phyloP scores from a whole-genome alignment of 805 yeast genomes.

The Limtongia smithiae region DNA sequence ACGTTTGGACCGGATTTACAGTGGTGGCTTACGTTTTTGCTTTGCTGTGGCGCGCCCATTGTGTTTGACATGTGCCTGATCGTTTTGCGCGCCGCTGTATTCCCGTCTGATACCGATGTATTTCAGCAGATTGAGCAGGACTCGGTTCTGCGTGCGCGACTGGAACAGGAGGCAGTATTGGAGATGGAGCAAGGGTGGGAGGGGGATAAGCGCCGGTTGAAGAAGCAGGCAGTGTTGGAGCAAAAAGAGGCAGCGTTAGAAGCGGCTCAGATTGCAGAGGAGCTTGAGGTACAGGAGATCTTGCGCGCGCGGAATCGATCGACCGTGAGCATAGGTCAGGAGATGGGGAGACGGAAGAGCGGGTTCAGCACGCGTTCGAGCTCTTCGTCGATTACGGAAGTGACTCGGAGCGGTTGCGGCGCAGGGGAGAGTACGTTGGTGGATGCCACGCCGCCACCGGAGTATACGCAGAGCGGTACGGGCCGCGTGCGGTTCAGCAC shows the following conservation, averaged over 20 bases:
- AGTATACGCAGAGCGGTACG: neutral
- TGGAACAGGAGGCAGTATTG: constrained; percentile 68
- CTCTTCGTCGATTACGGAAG: no score
- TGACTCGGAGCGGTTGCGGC: no score
- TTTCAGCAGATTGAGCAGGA: constrained; percentile 77
- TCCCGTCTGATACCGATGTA: constrained; percentile 71
- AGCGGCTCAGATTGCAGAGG: constrained; percentile 1
- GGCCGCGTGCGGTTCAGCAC: constrained; percentile 5
- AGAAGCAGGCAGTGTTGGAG: constrained; percentile 20
- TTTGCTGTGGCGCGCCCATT: constrained; percentile 55
- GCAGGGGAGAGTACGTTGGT: no score
- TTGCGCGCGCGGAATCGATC: constrained; percentile 5
- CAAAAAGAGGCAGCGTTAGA: constrained; percentile 1
- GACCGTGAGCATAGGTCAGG: no score
- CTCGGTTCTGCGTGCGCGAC: constrained; percentile 56
- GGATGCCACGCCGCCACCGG: no score
- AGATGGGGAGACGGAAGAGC: no score
- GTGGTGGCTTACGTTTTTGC: constrained; percentile 79
- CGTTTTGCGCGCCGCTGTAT: constrained; percentile 51
- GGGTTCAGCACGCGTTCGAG: no score
- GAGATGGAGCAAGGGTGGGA: constrained; percentile 79
- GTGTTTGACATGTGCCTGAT: constrained; percentile 64
- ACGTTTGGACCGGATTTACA: constrained; percentile 76
- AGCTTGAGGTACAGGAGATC: constrained; percentile 10
- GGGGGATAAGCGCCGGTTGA: constrained; percentile 39